A percentile compares a stretch with the other conserved stretches of the same genome.
phyloP scores from a whole-genome alignment of 805 yeast species.

The Jamesozyma piceae region DNA sequence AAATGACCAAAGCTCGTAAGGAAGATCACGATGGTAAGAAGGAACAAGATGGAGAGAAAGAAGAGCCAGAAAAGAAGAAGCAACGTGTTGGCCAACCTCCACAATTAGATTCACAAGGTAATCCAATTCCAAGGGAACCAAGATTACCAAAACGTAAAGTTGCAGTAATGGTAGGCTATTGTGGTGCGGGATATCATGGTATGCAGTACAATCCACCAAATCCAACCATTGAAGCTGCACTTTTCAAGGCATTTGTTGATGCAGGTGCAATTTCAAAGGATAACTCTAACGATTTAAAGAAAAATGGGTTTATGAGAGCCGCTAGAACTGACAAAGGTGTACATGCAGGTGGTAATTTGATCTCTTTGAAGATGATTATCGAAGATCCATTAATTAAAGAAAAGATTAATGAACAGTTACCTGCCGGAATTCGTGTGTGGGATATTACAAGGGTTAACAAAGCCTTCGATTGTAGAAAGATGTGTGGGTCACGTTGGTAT shows the following conservation, averaged over 20 bases:
- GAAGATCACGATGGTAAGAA: slow-evolving; percentile 17
- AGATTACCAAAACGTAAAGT: slow-evolving; percentile 82
- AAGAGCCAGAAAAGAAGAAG: slow-evolving; percentile 18
- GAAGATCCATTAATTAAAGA: slow-evolving; percentile 52
- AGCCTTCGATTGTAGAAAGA: slow-evolving; percentile 86
- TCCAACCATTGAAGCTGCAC: slow-evolving; percentile 82
- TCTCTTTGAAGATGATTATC: slow-evolving; percentile 66
- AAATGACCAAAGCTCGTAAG: slow-evolving; percentile 27
- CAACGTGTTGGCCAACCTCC: slow-evolving; percentile 15
- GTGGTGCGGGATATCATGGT: slow-evolving; percentile 95
- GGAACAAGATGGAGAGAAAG: slow-evolving; percentile 7
- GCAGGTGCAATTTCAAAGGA: slow-evolving; percentile 86
- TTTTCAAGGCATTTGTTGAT: slow-evolving; percentile 70
- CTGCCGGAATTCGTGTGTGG: slow-evolving; percentile 87
- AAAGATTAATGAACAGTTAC: slow-evolving; percentile 66
- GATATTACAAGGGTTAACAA: slow-evolving; percentile 83
- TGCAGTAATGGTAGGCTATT: slow-evolving; percentile 84
- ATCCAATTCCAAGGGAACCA: slow-evolving; percentile 46
- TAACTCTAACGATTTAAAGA: slow-evolving; percentile 80
- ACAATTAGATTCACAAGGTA: slow-evolving; percentile 48
- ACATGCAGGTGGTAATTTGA: slow-evolving; percentile 92
- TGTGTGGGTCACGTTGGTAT: slow-evolving; percentile 92
- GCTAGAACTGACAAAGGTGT: slow-evolving; percentile 93
- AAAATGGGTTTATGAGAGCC: slow-evolving; percentile 78
- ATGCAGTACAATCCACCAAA: slow-evolving; percentile 89